Conservation (phyloP, 2,329 filamentous ascomycete species). For the Nannizzia gypsea region DNA sequence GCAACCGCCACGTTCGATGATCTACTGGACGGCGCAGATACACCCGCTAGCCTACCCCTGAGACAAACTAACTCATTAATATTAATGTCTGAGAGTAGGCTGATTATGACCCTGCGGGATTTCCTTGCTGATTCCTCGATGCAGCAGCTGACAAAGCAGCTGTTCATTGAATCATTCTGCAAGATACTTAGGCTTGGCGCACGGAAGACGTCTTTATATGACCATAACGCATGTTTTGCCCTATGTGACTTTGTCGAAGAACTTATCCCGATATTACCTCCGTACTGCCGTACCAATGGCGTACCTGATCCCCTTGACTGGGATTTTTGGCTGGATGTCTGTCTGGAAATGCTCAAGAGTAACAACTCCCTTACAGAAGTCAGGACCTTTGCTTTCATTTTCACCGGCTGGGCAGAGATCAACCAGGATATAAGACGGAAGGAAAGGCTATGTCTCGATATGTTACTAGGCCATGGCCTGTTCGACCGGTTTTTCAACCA, state of each 20-base stretch:
- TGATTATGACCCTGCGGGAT: constrained; percentile 72
- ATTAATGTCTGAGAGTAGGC: constrained; percentile 77
- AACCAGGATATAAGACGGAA: constrained; percentile 56
- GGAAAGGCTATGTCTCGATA: constrained; percentile 56
- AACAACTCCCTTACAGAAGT: constrained; percentile 87
- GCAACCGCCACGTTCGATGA: constrained; percentile 55
- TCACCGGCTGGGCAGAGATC: constrained; percentile 64
- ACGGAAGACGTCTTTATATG: constrained; percentile 64
- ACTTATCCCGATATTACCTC: constrained; percentile 54
- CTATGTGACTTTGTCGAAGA: constrained; percentile 89
- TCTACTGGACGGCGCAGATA: constrained; percentile 53
- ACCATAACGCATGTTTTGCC: constrained; percentile 74
- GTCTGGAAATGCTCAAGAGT: constrained; percentile 64
- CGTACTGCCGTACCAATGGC: constrained; percentile 43
- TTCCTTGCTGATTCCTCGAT: constrained; percentile 54
- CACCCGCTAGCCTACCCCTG: constrained; percentile 51
- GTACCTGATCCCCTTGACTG: constrained; percentile 53
- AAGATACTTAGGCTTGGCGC: constrained; percentile 61
- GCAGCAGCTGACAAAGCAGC: constrained; percentile 45
- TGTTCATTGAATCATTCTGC: constrained; percentile 67
- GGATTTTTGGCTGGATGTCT: constrained; percentile 76
- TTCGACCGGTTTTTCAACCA: constrained; percentile 81
- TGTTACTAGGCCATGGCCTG: constrained; percentile 60
- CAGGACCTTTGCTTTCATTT: constrained; percentile 69
- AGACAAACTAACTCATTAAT: constrained; percentile 59